Base-by-base conservation (phyloP, 106 monocot genomes). In the Acorus calamus region DNA sequence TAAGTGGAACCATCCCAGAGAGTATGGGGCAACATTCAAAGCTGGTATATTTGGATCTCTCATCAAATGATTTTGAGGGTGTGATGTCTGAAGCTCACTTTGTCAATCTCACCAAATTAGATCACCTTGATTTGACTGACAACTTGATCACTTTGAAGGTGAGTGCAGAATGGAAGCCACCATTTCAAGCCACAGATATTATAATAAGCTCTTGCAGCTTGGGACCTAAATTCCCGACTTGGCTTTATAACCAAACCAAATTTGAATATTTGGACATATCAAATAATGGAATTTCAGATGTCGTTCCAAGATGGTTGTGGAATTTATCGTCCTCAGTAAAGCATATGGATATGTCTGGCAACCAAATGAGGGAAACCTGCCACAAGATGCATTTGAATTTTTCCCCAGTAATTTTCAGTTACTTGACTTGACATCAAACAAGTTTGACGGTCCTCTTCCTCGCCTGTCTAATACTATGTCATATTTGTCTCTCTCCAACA, bases 271-370 rank as follows among this genome's bases (percentile, higher is more conserved):
- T 85, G 6, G 63, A 66, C n/a, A 28, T 81, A 1, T 68, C 74
- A 0, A 72, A 69, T 42, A 59, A 65, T n/a, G 68, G 51, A 11
- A 75, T 85, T 11, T 11, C 56, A 9, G 85, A 58, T n/a, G 41
- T 9, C 7, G 4, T 81, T 6, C 81, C 85, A 4, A 44, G 65
- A 42, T 85, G 85, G 85, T 77, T 78, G 28, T 81, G 81, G 81
- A 71, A 68, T 4, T 65, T 75, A 2, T 60, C 74, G 11, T 9
- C 62, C 2, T 7, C 7, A 5, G 12, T 64, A 6, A 48, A 11
- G 0, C 5, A 50, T 7, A 50, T 50, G 7, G 48, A 50, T 4
- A 49, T 64, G 8, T 14, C 63, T 5, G 6, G 8, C 2, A 64
- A 64, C 28, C 6, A 50, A 13, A 64, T 49, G 11, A 50, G 13